Evolutionary conservation across 2,329 filamentous ascomycete genomes (phyloP).

Genomic region (Pyrenophora teres): DNA sequence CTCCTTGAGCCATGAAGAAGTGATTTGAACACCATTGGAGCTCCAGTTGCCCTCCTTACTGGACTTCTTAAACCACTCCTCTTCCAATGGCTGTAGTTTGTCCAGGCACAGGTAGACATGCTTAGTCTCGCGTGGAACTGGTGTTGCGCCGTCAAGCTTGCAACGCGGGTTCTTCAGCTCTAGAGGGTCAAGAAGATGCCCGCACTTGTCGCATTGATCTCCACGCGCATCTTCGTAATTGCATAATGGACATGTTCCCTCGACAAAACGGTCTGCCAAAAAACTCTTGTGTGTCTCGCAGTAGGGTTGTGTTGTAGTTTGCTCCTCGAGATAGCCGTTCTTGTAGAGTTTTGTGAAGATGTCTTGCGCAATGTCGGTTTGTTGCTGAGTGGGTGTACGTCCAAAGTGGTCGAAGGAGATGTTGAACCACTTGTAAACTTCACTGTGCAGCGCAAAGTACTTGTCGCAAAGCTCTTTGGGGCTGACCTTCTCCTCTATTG

Average conservation of each 20-base stretch:
- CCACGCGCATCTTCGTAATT: conserved; percentile 58
- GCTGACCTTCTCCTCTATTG: conserved; percentile 81
- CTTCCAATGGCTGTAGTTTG: conserved; percentile 75
- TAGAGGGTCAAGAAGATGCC: conserved; percentile 54
- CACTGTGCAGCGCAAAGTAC: conserved; percentile 87
- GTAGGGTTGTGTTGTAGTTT: conserved; percentile 86
- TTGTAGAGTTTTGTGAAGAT: conserved; percentile 88
- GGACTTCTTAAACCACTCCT: conserved; percentile 75
- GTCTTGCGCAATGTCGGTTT: conserved; percentile 90
- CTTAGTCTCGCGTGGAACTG: conserved; percentile 80
- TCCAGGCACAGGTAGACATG: conserved; percentile 90
- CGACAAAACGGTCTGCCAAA: conserved; percentile 68
- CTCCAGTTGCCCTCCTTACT: conserved; percentile 78
- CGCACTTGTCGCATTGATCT: conserved; percentile 60
- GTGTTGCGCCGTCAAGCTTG: conserved; percentile 85
- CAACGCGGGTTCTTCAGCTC: conserved; percentile 69
- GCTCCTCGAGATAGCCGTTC: conserved; percentile 86
- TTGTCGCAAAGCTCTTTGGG: conserved; percentile 87
- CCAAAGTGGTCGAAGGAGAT: conserved; percentile 95
- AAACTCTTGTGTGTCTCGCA: conserved; percentile 69
- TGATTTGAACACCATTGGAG: conserved; percentile 74
- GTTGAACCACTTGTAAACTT: conserved; percentile 95
- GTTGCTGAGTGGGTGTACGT: conserved; percentile 83
- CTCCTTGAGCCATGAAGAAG: conserved; percentile 79
- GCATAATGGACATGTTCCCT: conserved; percentile 78